These are phyloP conservation scores for Pyrus hybrid DNA, from an alignment of 331 rosid species.

Conservation along the genomic window DNA sequence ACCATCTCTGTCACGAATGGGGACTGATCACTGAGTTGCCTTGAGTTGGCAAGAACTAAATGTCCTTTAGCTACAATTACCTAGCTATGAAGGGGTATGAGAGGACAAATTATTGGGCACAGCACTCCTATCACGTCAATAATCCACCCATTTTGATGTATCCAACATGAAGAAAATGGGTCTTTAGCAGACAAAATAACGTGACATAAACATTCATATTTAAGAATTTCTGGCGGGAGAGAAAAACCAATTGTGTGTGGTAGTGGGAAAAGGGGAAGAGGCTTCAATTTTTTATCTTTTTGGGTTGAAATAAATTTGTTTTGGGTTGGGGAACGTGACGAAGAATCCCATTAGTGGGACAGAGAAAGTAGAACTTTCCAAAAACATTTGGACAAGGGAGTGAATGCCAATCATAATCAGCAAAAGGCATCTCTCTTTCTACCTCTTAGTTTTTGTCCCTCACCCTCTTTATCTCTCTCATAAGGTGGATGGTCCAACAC, in stretches of 20 bases:
- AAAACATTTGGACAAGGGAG: conserved; percentile 60
- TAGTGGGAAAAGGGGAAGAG: conserved; percentile 5
- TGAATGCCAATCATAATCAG: conserved; percentile 79
- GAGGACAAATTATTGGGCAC: not conserved
- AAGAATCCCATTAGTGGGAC: conserved; percentile 33
- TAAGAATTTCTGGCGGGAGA: not conserved
- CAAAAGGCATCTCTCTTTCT: conserved; percentile 31
- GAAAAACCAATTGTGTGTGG: not conserved
- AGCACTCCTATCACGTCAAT: not conserved
- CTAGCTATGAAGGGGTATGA: too few species aligned
- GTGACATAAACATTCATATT: not conserved
- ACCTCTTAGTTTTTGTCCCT: not conserved
- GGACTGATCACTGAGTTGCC: conserved; percentile 11
- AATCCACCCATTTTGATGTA: too few species aligned
- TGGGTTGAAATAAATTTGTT: not conserved
- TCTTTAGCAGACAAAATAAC: not conserved
- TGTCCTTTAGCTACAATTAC: not conserved
- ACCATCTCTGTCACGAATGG: conserved; percentile 3
- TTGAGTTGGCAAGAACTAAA: conserved; percentile 20
- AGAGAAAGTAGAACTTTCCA: conserved; percentile 59
- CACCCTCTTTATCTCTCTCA: not conserved
- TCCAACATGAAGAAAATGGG: not conserved
- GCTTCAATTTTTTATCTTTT: not conserved
- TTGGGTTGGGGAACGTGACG: conserved; percentile 31
- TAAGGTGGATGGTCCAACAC: conserved; percentile 3